These are phyloP conservation scores for Candida khao-thaluensis DNA, from an alignment of 805 yeast genomes.

Conservation along the genomic window DNA sequence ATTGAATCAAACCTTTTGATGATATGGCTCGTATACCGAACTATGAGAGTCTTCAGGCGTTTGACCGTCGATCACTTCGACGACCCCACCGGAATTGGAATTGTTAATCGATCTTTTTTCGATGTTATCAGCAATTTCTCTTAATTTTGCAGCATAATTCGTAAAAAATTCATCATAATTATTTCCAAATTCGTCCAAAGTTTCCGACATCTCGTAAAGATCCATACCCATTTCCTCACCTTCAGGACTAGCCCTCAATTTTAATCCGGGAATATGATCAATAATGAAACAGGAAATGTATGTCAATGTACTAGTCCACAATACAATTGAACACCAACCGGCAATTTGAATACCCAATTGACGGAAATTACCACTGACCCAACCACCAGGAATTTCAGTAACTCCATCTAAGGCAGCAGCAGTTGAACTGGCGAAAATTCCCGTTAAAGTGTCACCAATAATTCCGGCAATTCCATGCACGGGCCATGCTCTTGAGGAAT, in stretches of 20 bases:
- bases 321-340: constrained; percentile 38
- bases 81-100: constrained; percentile 6
- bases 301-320: constrained; percentile 48
- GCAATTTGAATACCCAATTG: constrained; percentile 50
- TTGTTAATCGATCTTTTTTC: constrained; percentile 15
- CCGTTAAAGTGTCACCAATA: constrained; percentile 40
- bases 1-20: constrained; percentile 12
- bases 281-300: constrained; percentile 44
- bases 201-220: constrained; percentile 50
- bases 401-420: constrained; percentile 45
- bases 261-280: constrained; percentile 51
- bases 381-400: constrained; percentile 45
- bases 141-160: constrained; percentile 20
- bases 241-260: constrained; percentile 44
- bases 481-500: constrained; percentile 44
- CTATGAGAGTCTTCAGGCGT: constrained; percentile 15
- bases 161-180: constrained; percentile 29
- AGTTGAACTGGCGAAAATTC: constrained; percentile 45
- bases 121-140: constrained; percentile 18
- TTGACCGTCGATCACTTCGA: constrained; percentile 20
- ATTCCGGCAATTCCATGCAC: constrained; percentile 52
- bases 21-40: constrained; percentile 11
- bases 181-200: constrained; percentile 38
- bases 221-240: constrained; percentile 55
- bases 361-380: constrained; percentile 45